Evolutionary conservation across 805 yeast genomes (phyloP), one percentile per base, ranked within the genome.

Genomic region (Metschnikowia reukaufii): DNA sequence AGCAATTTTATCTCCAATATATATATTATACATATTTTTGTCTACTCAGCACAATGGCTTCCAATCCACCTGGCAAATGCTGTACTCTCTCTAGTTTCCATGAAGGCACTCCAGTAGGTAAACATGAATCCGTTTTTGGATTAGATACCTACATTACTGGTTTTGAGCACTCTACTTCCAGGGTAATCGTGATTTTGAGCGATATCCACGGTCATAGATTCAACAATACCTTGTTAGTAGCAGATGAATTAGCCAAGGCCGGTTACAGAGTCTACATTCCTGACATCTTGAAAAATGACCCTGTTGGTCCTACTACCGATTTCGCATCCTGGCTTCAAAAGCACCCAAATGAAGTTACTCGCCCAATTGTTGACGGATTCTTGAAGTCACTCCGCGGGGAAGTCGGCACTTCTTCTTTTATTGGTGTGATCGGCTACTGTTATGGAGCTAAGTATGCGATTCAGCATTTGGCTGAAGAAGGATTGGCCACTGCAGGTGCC

Each of bases 401-500:
- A 13, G 47, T 60, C 36, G 48, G 66, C 66, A n/a, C 78, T 80
- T 15, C 63, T 70, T 43, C 50, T 4, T 79, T 73, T 54, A 49
- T 84, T 18, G 82, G 77, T 36, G 79, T 80, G 17, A 67, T 84
- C 48, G 96, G 97, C 19, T 82, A 88, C 52, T 89, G 97, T 68
- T 89, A 73, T 54, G 97, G 97, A 62, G 96, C 88, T 34, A 86
- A 83, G 65, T 82, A 72, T 56, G 81, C 78, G 29, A 57, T 86
- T 47, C 81, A 76, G 49, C 77, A 82, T 47, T 63, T 79, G 25
- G 63, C 73, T 6, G 59, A 58, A 21, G 73, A 64, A 35, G 77
- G 77, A 20, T 36, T 58, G 6, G 75, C 78, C 30, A 78, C 79
- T 50, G 86, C 75, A 15, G 88, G 79, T 58, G 95, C 92, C 13